Evolutionary conservation across 208 protist species (phyloP).

Genomic region (Leishmania tropica): DNA sequence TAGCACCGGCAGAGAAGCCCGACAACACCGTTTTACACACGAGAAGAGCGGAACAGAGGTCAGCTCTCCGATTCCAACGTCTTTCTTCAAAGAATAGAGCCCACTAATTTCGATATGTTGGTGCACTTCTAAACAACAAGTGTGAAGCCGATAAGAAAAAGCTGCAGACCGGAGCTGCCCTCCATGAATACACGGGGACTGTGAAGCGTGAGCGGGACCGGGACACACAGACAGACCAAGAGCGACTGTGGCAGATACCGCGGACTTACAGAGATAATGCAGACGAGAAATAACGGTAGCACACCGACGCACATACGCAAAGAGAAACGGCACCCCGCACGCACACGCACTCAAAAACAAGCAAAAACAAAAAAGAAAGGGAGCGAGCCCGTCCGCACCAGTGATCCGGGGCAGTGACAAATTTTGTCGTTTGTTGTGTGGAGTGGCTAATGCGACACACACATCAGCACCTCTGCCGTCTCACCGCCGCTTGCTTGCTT

Average conservation of each 20-base stretch:
- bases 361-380: not conserved
- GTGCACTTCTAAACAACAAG: not conserved
- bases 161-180: not conserved
- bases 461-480: not conserved
- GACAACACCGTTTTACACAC: not conserved
- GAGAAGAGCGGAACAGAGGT: not conserved
- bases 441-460: not conserved
- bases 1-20: not conserved
- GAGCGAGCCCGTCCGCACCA: not conserved
- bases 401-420: not conserved
- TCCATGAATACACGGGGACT: conserved; percentile 8
- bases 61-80: not conserved
- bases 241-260: not conserved
- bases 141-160: not conserved
- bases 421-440: not conserved
- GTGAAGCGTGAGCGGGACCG: not conserved
- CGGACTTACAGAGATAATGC: not conserved
- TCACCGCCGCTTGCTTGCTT: not conserved
- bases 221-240: not conserved
- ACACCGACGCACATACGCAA: too few relatives aligned
- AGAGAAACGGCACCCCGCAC: too few relatives aligned
- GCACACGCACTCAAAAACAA: not conserved
- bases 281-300: too few relatives aligned
- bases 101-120: not conserved
- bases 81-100: not conserved